Evolutionary conservation across 2,329 filamentous ascomycete genomes (phyloP).

Genomic region (Periconia sp.): DNA sequence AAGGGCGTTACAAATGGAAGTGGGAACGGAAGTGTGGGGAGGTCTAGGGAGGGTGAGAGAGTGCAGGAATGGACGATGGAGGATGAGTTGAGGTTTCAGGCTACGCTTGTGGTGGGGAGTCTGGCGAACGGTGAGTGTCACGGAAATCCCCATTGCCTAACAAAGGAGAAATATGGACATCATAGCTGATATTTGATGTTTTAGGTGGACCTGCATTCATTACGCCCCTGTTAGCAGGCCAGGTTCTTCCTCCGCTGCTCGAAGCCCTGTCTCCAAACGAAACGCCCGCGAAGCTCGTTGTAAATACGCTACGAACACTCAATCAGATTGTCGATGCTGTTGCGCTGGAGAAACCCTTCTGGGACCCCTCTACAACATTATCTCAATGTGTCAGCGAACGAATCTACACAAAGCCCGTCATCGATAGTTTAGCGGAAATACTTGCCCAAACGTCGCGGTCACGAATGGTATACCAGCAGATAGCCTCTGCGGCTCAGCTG

Average conservation of each 20-base stretch:
- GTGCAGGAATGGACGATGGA: conserved; percentile 61
- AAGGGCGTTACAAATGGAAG: conserved; percentile 53
- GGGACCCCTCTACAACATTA: conserved; percentile 57
- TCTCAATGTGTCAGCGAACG: conserved; percentile 34
- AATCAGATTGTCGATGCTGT: conserved; percentile 73
- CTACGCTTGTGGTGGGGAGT: conserved; percentile 83
- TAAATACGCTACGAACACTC: conserved; percentile 76
- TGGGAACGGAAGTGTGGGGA: conserved; percentile 23
- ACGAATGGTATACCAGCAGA: conserved; percentile 65
- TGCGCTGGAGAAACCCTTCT: conserved; percentile 58
- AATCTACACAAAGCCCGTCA: conserved; percentile 68
- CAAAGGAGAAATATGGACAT: neutral
- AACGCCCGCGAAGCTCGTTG: conserved; percentile 69
- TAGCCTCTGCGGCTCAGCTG: conserved; percentile 64
- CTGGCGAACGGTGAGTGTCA: conserved; percentile 75
- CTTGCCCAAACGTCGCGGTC: conserved; percentile 64
- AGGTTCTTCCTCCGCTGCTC: conserved; percentile 72
- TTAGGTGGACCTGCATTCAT: conserved; percentile 82
- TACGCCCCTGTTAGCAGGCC: conserved; percentile 71
- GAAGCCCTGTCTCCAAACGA: conserved; percentile 70
- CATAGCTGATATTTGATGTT: conserved; percentile 21
- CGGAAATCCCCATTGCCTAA: neutral
- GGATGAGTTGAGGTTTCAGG: conserved; percentile 74
- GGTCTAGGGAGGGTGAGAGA: conserved; percentile 23
- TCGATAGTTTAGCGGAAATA: conserved; percentile 69